phyloP scores from a whole-genome alignment of 129 eudicot genomes.

The Helichrysum umbraculigerum region DNA sequence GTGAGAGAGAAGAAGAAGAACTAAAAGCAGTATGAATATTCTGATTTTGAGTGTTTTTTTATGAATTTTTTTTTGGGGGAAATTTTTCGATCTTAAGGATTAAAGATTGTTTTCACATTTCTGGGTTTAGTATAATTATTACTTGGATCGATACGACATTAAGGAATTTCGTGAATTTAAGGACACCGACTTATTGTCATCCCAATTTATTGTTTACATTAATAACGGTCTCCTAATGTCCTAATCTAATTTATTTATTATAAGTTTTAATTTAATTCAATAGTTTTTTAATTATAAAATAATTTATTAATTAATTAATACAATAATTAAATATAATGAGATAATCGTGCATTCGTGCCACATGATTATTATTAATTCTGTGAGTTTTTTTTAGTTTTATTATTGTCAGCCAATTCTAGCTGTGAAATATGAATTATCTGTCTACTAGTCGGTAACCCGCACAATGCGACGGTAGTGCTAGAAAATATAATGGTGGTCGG shows the following conservation, averaged over 20 bases:
- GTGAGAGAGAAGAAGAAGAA: slow-evolving; percentile 17
- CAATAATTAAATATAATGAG: neutral
- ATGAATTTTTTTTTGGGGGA: neutral
- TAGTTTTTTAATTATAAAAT: too few species aligned
- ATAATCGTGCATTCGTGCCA: neutral
- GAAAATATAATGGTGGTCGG: too few species aligned
- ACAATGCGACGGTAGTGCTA: too few species aligned
- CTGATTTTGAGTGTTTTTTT: slow-evolving; percentile 7
- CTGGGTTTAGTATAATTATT: neutral
- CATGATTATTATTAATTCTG: neutral
- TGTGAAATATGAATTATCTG: too few species aligned
- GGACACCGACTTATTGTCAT: neutral
- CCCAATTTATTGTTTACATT: neutral
- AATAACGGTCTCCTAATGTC: neutral
- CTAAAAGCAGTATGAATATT: neutral
- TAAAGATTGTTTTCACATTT: slow-evolving; percentile 9
- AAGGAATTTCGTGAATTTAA: slow-evolving; percentile 9
- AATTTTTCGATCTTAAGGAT: slow-evolving; percentile 8
- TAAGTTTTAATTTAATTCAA: too few species aligned
- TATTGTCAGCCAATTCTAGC: too few species aligned
- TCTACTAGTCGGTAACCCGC: too few species aligned
- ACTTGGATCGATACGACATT: slow-evolving; percentile 18
- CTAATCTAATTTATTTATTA: too few species aligned
- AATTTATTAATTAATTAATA: neutral
- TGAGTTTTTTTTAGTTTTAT: too few species aligned